phyloP scores from a whole-genome alignment of 1,139 yeast species.

The Debaryomyces udenii region DNA sequence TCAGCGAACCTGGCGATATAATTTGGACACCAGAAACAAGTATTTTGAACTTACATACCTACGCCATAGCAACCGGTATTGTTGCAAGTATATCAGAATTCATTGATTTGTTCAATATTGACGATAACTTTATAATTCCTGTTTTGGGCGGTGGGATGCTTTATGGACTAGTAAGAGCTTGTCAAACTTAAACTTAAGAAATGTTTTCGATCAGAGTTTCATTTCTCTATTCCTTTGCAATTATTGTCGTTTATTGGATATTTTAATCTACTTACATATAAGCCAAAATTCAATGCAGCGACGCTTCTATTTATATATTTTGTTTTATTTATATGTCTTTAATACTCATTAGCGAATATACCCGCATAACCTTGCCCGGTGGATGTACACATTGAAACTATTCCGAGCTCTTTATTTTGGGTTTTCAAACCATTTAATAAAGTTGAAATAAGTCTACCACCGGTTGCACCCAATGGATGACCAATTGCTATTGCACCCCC shows the following conservation, averaged over 20 bases:
- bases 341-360: conserved; percentile 34
- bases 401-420: conserved; percentile 34
- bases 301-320: not conserved
- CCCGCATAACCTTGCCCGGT: conserved; percentile 50
- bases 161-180: conserved; percentile 41
- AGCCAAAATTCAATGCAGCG: too few species aligned
- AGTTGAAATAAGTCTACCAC: conserved; percentile 39
- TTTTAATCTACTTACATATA: too few species aligned
- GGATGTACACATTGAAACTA: conserved; percentile 46
- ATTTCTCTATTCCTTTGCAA: not conserved
- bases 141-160: conserved; percentile 73
- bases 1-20: conserved; percentile 55
- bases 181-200: conserved; percentile 15
- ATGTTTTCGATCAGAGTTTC: not conserved
- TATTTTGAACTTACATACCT: conserved; percentile 49
- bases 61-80: conserved; percentile 70
- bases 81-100: conserved; percentile 88
- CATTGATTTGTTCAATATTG: conserved; percentile 70
- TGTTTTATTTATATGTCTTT: conserved; percentile 4
- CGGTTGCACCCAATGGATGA: conserved; percentile 47
- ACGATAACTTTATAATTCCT: conserved; percentile 94
- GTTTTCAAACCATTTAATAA: conserved; percentile 36
- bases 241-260: too few species aligned
- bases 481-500: conserved; percentile 51
- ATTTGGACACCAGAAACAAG: conserved; percentile 71